phyloP scores from a whole-genome alignment of 495 filamentous ascomycete species.

The Umbilicaria muhlenbergii region DNA sequence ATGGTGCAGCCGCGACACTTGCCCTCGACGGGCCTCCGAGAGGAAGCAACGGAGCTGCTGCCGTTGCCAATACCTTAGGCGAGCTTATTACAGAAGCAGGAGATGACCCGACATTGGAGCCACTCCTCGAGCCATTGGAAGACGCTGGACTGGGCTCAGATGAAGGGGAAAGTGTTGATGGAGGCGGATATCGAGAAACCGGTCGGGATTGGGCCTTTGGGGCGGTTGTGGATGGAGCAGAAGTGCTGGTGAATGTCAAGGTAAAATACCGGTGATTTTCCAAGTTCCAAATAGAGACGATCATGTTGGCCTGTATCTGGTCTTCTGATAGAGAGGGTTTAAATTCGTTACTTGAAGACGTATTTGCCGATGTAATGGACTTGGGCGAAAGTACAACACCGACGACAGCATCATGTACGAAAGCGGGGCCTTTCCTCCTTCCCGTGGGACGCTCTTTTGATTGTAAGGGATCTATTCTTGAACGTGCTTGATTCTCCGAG shows the following conservation, averaged over 20 bases:
- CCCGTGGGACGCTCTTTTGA: neutral
- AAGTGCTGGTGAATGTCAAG: conserved; percentile 40
- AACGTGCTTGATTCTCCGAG: neutral
- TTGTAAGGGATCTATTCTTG: neutral
- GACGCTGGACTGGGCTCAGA: conserved; percentile 24
- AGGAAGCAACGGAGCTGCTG: conserved; percentile 38
- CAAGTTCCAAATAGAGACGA: conserved; percentile 47
- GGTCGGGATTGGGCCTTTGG: conserved; percentile 3
- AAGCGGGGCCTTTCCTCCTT: conserved; percentile 6
- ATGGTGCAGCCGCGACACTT: conserved; percentile 32
- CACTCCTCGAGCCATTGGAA: conserved; percentile 17
- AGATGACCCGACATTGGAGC: conserved; percentile 17
- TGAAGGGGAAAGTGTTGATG: conserved; percentile 13
- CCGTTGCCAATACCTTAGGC: conserved; percentile 24
- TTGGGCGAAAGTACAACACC: conserved; percentile 37
- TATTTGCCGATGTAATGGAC: conserved; percentile 14
- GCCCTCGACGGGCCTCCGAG: conserved; percentile 38
- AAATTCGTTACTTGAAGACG: neutral
- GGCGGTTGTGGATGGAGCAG: neutral
- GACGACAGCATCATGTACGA: conserved; percentile 32
- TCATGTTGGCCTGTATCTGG: conserved; percentile 45
- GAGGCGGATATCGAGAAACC: conserved; percentile 1
- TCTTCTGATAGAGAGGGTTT: neutral
- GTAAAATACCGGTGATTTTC: conserved; percentile 46
- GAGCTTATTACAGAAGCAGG: conserved; percentile 24